Percentiles rank a stretch among this genome's conserved stretches.
Conservation (phyloP, 768 basidiomycete genomes). For the Rhodotorula kratochvilovae region DNA sequence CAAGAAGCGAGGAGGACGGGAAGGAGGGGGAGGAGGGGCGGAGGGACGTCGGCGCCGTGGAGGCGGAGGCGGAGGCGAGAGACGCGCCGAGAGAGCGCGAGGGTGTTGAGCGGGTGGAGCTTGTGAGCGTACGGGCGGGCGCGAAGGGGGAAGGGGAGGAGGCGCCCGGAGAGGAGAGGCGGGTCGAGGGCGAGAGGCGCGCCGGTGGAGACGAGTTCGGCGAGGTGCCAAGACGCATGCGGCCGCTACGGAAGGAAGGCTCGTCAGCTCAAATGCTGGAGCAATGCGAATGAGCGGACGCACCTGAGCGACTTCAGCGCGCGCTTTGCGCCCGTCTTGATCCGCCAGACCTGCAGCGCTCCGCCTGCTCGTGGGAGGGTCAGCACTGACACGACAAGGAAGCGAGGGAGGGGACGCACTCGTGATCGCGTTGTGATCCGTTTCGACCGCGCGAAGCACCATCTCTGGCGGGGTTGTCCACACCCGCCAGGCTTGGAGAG, state of each 20-base stretch:
- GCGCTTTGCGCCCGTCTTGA: constrained; percentile 4
- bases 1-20: no score
- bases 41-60: no score
- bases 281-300: not conserved
- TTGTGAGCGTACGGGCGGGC: not conserved
- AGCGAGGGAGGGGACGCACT: not conserved
- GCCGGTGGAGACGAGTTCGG: not conserved
- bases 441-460: not conserved
- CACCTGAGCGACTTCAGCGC: not conserved
- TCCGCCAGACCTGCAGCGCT: constrained; percentile 5
- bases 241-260: not conserved
- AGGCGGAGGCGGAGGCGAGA: no score
- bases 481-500: constrained; percentile 1
- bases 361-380: not conserved
- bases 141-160: not conserved
- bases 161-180: not conserved
- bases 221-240: not conserved
- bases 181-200: not conserved
- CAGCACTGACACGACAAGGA: no score
- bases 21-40: no score
- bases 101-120: no score
- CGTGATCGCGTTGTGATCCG: not conserved
- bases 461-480: constrained; percentile 15
- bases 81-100: no score
- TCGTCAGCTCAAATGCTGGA: not conserved